Base-by-base conservation (phyloP, 768 basidiomycete species). In the Mycena filopes region DNA sequence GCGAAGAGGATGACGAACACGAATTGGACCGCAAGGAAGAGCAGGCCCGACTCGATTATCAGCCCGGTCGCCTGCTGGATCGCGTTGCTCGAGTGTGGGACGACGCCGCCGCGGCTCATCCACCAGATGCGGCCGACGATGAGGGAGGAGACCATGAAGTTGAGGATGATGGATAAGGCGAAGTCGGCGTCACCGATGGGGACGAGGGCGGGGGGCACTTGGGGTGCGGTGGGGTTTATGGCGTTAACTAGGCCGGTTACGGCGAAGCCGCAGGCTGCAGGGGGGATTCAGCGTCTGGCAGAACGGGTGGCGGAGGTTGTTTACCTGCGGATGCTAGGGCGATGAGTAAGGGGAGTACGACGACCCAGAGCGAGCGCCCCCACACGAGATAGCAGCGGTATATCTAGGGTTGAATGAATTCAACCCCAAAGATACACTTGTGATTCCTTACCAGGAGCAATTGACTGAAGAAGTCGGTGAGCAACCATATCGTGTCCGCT, bases 321-420 rank as follows among this genome's bases (percentile, higher is more conserved):
- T 31, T 64, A 82, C 83, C 66, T 36, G 81, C 71, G 29, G 76
- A 76, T 9, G 60, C 71, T 13, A 81, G 11, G 3, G 81, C 71
- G 9, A 75, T 61, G 11, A 82, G 70, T 55, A 76, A 48, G 7
- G 81, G 82, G 3, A 81, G 55, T 20, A 79, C 38, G 29, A 76
- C 53, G 38, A 82, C 46, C 56, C 71, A 74, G 63, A 75, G 76
- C 33, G 75, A 77, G 55, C 68, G 70, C 1, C 65, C 73, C 80
- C 81, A 83, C 56, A 83, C 45, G 60, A 79, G 68, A 76, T 78
- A 83, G 69, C 79, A 81, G 38, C 83, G 82, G 61, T 81, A 82
- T 29, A 58, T 46, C 55, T 57, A 4, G 33, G 2, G 42, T 54
- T 38, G 23, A 26, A 41, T 41, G 41, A 41, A 25, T 38, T 23